Evolutionary conservation across 2,329 filamentous ascomycete genomes (phyloP).

Genomic region (Calonectria montana): DNA sequence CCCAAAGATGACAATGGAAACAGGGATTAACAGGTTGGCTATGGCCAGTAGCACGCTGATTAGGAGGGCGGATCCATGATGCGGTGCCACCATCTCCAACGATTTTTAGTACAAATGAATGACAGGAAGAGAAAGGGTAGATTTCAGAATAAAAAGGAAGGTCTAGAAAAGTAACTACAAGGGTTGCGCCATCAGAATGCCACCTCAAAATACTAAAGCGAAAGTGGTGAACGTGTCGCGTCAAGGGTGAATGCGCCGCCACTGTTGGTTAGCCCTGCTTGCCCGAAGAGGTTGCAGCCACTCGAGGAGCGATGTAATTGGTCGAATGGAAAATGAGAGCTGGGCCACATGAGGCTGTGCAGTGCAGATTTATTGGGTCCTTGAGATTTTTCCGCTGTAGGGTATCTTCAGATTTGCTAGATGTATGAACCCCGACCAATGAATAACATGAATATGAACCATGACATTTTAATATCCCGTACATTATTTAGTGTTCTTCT

Average conservation of each 20-base stretch:
- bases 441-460: slow-evolving; percentile 19
- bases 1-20: slow-evolving; percentile 82
- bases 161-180: slow-evolving; percentile 19
- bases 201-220: slow-evolving; percentile 19
- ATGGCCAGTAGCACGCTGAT: slow-evolving; percentile 63
- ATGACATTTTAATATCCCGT: slow-evolving; percentile 21
- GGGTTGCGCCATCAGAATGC: slow-evolving; percentile 31
- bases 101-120: slow-evolving; percentile 18
- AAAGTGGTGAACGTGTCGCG: slow-evolving; percentile 42
- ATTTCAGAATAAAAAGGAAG: slow-evolving; percentile 24
- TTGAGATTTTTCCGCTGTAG: slow-evolving; percentile 26
- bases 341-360: slow-evolving; percentile 44
- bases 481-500: slow-evolving; percentile 35
- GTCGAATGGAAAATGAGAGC: neutral
- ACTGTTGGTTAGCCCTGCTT: slow-evolving; percentile 37
- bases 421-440: slow-evolving; percentile 17
- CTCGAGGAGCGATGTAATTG: slow-evolving; percentile 28
- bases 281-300: slow-evolving; percentile 35
- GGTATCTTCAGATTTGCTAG: slow-evolving; percentile 44
- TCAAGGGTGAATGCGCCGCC: slow-evolving; percentile 32
- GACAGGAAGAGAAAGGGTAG: slow-evolving; percentile 9
- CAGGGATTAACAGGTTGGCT: slow-evolving; percentile 82
- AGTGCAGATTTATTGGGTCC: neutral
- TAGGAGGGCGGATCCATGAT: slow-evolving; percentile 41
- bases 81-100: slow-evolving; percentile 38